Base-by-base conservation (phyloP, 169 alveolate genomes). In the Cystoisospora suis region DNA sequence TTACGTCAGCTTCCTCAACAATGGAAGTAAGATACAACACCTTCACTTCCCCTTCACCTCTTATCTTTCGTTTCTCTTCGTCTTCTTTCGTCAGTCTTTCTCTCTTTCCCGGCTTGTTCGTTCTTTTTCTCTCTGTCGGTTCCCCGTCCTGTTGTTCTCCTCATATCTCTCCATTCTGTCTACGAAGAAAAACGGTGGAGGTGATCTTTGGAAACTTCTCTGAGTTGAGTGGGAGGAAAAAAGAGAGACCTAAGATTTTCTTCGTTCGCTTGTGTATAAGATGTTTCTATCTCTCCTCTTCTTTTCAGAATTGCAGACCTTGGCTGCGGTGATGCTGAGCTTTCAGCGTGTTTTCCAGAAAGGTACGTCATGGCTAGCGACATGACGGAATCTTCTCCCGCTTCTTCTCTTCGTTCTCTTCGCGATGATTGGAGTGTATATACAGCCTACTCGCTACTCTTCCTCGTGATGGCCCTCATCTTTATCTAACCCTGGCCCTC, bases 1-100 rank as follows among this genome's bases (percentile, higher is more conserved):
- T 75, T 94, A 34, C 47, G 56, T 27, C 75, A n/a, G n/a, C 75
- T 77, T 1, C 91, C 93, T 27, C 80, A 75, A 6, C 34, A 86
- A 17, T 91, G 90, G 86, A 32, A 38, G 94, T 91, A 53, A 34
- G 90, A 49, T 49, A 49, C n/a, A 9, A 20, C 61, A 49, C 61
- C 61, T 49, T 20, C n/a, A 49, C n/a, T 49, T 49, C 61, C n/a
- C 61, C 61, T 49, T 20, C 9, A 20, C 61, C 61, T 49, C 61
- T 49, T 9, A 9, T 9, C 61, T 20, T 49, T 9, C 20, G 61
- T 20, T 20, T 9, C 61, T 53, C 61, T 53, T 53, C 61, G n/a
- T 53, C 61, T 53, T 20, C 61, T 53, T 53, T 53, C 9, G 61
- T 20, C 20, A 20, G 20, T 9, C 20, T 23, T 17, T 65, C 42